A percentile compares a stretch with the other conserved stretches of the same genome.
These are phyloP conservation scores for Dryas drummondii DNA, from an alignment of 306 rosid genomes.

Conservation along the genomic window DNA sequence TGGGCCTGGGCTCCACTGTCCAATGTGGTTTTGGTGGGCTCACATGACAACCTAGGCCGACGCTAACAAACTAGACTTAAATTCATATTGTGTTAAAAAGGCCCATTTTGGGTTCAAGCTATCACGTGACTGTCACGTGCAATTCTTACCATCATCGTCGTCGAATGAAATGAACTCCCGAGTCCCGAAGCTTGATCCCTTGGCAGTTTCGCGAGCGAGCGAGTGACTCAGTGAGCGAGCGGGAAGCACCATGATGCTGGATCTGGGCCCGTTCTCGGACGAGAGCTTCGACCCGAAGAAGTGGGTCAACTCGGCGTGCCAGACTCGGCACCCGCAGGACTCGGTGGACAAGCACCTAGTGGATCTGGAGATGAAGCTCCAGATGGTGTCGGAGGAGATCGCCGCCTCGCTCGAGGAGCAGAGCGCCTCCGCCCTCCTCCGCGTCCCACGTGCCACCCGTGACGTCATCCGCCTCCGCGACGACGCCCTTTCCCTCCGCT, in stretches of 20 bases:
- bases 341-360: slow-evolving; percentile 76
- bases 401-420: slow-evolving; percentile 92
- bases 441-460: slow-evolving; percentile 92
- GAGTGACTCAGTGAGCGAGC: background rate
- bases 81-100: too few species aligned
- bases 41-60: too few species aligned
- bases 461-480: slow-evolving; percentile 91
- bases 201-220: too few species aligned
- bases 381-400: slow-evolving; percentile 92
- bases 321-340: slow-evolving; percentile 84
- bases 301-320: slow-evolving; percentile 90
- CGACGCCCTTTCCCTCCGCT: slow-evolving; percentile 86
- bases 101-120: background rate
- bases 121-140: background rate
- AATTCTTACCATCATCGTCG: background rate
- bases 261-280: slow-evolving; percentile 83
- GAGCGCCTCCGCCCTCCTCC: slow-evolving; percentile 86
- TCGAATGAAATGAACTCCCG: background rate
- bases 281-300: slow-evolving; percentile 87
- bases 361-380: slow-evolving; percentile 94
- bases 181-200: too few species aligned
- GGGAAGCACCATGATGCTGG: slow-evolving; percentile 62
- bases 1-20: background rate
- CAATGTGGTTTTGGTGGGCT: too few species aligned
- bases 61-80: too few species aligned